Evolutionary conservation across 495 filamentous ascomycete species (phyloP), one percentile per base, ranked within the genome.

Genomic region (Neohortaea acidophila): DNA sequence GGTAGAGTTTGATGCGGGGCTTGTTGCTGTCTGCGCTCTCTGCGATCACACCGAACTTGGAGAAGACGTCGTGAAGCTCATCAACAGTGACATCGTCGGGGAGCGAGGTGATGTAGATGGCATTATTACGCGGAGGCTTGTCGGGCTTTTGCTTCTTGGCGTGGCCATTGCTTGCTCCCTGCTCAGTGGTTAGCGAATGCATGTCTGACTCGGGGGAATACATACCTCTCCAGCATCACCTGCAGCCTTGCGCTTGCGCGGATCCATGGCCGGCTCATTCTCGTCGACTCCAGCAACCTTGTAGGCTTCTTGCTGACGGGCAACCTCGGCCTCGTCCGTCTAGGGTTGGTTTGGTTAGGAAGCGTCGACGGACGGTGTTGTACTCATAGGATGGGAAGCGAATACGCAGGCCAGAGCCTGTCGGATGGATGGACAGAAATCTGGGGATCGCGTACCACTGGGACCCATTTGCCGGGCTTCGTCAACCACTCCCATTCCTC

Each of bases 1-100:
- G 73, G 59, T 99, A 96, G 57, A 99, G 73, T 62, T 93, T 94
- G 61, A 99, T 82, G 30, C 91, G 79, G 11, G 80, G 81, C 24
- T 72, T 68, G 35, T 81, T 79, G 44, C 68, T 77, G 51, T 96
- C 89, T 46, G 89, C 84, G 56, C 87, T 81, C 59, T 93, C 82
- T 31, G 87, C 85, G 46, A 97, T 92, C 47, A 97, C 78, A 33
- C 91, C 91, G 57, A 73, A 93, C 46, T 75, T 72, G 33, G 77
- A 82, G 65, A 99, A 99, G 5, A 79, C 67, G 10, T 81, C 67
- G 40, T 72, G 66, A 17, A 97, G 73, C 57, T 99, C 91, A 6
- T 85, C 75, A 15, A 76, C 64, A 0, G 75, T 75, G 14, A 68
- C 76, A 51, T 96, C 81, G 13, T 64, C 59, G 1, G 91, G 91